Base-by-base conservation (phyloP, 2,329 filamentous ascomycete genomes). In the Nemania abortiva region DNA sequence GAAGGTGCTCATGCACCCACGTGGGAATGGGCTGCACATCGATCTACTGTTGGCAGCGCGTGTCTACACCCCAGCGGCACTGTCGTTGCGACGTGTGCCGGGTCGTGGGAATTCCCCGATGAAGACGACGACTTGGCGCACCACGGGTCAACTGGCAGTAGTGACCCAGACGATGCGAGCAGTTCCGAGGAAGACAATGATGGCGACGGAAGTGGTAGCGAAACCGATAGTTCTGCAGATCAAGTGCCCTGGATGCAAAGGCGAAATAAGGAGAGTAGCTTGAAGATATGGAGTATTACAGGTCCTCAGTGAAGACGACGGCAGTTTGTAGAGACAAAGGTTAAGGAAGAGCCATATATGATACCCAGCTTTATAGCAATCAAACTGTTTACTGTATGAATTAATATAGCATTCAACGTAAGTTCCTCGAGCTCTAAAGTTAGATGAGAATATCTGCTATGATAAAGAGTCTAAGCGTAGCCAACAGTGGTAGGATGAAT, bases 81-180 rank as follows among this genome's bases (percentile, higher is more conserved):
- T 0, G 87, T 89, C 0, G 78, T 84, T 18, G 87, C 85, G 22
- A 89, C 87, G 0, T 89, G 86, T 73, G 86, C 86, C 0, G 87
- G 87, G 1, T 84, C 84, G 1, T 89, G 87, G 87, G 77, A 75
- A 39, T 76, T 82, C 62, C 69, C 73, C 1, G 70, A 74, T 10
- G 73, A 73, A 11, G 71, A 74, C 20, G 70, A 65, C 2, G 65
- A 58, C 7, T 4, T 15, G 15, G 61, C 45, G 4, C 58, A 67
- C 15, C 20, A 24, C n/a, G 11, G 45, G 15, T 50, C 56, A 49
- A 7, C 15, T 15, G 42, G 37, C 37, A 59, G 29, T 37, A 50
- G 59, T 29, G 53, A 34, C 31, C 57, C 54, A 37, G 65, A 24
- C 20, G 50, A 56, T 42, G n/a, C 13, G n/a, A 66, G 22, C 4